Evolutionary conservation across 352 stramenopile species (phyloP).

Genomic region (Pythium chondricola): DNA sequence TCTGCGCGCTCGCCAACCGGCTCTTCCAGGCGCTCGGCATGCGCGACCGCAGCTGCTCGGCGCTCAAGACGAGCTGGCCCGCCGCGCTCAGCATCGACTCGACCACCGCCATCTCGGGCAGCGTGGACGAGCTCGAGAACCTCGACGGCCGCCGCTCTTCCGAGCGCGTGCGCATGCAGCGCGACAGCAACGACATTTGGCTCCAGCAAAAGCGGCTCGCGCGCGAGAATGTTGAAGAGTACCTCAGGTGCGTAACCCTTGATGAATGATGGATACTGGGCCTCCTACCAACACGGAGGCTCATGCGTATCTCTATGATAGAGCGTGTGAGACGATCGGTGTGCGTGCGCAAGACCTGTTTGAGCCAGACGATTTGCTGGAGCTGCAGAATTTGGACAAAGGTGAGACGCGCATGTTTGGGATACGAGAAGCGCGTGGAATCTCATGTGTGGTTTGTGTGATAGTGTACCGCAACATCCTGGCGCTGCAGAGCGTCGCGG

Average conservation of each 20-base stretch:
- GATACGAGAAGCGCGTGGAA: too few relatives aligned
- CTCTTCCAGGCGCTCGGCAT: conserved; percentile 75
- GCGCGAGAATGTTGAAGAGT: conserved; percentile 52
- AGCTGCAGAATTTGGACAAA: conserved; percentile 54
- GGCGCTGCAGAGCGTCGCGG: conserved; percentile 57
- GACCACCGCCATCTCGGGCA: not conserved
- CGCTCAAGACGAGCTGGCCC: conserved; percentile 19
- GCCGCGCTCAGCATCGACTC: conserved; percentile 13
- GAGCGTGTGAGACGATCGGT: conserved; percentile 60
- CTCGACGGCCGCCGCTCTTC: conserved; percentile 6
- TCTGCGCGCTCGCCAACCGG: conserved; percentile 68
- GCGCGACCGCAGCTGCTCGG: conserved; percentile 32
- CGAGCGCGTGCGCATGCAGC: conserved; percentile 11
- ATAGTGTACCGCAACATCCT: conserved; percentile 80
- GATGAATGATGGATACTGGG: too few relatives aligned
- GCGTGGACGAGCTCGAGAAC: not conserved
- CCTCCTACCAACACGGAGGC: too few relatives aligned
- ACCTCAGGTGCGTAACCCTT: conserved; percentile 45
- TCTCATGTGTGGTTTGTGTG: too few relatives aligned
- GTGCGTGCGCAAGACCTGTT: conserved; percentile 59
- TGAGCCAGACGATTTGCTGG: conserved; percentile 62
- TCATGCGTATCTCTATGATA: too few relatives aligned
- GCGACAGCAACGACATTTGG: conserved; percentile 20
- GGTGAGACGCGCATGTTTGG: conserved; percentile 24
- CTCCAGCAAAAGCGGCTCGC: conserved; percentile 21